These are phyloP conservation scores for Blastocystis sp. DNA, from an alignment of 352 stramenopile genomes.

Conservation along the genomic window DNA sequence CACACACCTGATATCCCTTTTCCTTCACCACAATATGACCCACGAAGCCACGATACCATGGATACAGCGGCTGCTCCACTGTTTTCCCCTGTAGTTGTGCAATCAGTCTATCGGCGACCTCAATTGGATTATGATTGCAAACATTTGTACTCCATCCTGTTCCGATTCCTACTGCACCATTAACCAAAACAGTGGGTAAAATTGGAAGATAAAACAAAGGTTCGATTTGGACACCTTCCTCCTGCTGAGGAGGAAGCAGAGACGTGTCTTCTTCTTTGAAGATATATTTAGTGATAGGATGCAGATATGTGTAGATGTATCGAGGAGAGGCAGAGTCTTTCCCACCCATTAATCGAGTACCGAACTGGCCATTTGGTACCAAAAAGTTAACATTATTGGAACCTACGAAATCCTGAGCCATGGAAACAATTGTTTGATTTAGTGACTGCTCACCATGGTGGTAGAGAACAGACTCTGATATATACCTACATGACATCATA, in stretches of 20 bases:
- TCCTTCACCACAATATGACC: conserved; percentile 74
- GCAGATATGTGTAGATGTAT: conserved; percentile 96
- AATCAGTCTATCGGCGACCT: conserved; percentile 89
- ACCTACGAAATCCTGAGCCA: conserved; percentile 95
- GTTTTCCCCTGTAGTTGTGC: conserved; percentile 69
- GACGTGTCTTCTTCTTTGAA: conserved; percentile 96
- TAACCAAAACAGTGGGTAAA: conserved; percentile 88
- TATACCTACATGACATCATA: conserved; percentile 68
- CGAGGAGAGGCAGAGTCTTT: conserved; percentile 88
- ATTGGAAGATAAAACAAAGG: conserved; percentile 93
- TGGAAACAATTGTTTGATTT: conserved; percentile 92
- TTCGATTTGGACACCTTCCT: conserved; percentile 95
- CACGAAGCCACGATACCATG: conserved; percentile 88
- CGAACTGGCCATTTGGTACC: conserved; percentile 93
- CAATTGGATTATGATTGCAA: conserved; percentile 86
- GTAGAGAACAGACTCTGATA: conserved; percentile 74
- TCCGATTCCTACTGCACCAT: conserved; percentile 95
- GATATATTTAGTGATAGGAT: conserved; percentile 86
- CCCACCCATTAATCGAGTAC: conserved; percentile 92
- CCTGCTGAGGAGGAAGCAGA: conserved; percentile 88
- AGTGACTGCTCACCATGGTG: conserved; percentile 97
- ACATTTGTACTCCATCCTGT: conserved; percentile 91
- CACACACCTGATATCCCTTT: conserved; percentile 73
- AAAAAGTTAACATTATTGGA: conserved; percentile 97
- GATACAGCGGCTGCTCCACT: conserved; percentile 75